Percentiles rank a stretch among this genome's conserved stretches.
Evolutionary conservation across 148 eudicot species (phyloP).

Genomic region (Nepenthes gracilis): DNA sequence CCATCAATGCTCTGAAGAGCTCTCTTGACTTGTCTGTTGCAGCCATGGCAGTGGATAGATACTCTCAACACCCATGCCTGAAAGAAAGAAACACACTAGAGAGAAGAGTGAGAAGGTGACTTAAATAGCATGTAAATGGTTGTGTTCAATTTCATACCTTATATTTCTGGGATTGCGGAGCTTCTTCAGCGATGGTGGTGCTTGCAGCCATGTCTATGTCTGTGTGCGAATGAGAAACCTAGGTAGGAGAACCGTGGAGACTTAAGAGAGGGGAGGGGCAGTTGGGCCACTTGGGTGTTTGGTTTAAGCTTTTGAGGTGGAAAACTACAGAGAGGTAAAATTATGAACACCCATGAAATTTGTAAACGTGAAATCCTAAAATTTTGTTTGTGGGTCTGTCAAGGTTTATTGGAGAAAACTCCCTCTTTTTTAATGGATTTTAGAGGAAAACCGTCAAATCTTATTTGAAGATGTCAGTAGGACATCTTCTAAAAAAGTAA

Average conservation of each 20-base stretch:
- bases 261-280: background rate
- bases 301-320: too few relatives aligned
- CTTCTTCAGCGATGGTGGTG: constrained; percentile 7
- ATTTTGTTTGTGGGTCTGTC: too few relatives aligned
- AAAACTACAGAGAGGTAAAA: too few relatives aligned
- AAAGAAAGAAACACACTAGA: background rate
- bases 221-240: too few relatives aligned
- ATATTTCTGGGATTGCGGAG: constrained; percentile 10
- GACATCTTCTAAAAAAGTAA: too few relatives aligned
- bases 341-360: too few relatives aligned
- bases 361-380: too few relatives aligned
- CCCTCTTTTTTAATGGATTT: too few relatives aligned
- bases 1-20: constrained; percentile 63
- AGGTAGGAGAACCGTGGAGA: constrained; percentile 3
- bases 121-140: background rate
- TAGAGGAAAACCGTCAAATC: too few relatives aligned
- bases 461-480: too few relatives aligned
- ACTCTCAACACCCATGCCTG: constrained; percentile 77
- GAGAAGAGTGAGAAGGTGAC: background rate
- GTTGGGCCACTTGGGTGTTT: background rate
- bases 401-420: too few relatives aligned
- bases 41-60: constrained; percentile 76
- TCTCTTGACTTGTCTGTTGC: constrained; percentile 72
- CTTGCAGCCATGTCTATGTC: constrained; percentile 3
- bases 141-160: constrained; percentile 5